Percentiles rank a stretch among this genome's conserved stretches.
phyloP scores from a whole-genome alignment of 768 basidiomycete genomes.

The Cytidiella melzeri region DNA sequence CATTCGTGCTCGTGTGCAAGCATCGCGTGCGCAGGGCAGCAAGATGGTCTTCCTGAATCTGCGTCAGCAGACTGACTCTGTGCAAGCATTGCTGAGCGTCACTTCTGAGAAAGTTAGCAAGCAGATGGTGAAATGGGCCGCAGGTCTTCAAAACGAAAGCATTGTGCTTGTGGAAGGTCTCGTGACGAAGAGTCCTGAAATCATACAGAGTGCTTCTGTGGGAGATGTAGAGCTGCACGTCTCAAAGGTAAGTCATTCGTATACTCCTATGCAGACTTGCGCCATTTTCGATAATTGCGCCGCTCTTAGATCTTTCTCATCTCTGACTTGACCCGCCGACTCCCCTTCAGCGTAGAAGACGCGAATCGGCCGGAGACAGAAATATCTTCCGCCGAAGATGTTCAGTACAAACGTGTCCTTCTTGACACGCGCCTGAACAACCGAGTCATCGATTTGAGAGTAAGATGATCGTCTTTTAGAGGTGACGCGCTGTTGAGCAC shows the following conservation, averaged over 20 bases:
- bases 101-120: conserved; percentile 79
- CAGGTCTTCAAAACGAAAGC: conserved; percentile 72
- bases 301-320: conserved; percentile 66
- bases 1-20: conserved; percentile 87
- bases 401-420: conserved; percentile 72
- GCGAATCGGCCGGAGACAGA: conserved; percentile 80
- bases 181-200: conserved; percentile 71
- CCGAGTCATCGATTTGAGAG: conserved; percentile 89
- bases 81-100: conserved; percentile 79
- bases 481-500: conserved; percentile 4
- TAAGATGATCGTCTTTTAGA: conserved; percentile 29
- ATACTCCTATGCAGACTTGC: too few species aligned
- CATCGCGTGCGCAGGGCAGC: conserved; percentile 84
- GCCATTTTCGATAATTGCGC: background rate
- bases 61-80: conserved; percentile 79
- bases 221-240: conserved; percentile 85
- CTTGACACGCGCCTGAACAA: conserved; percentile 94
- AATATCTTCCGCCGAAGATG: conserved; percentile 45
- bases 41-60: conserved; percentile 95
- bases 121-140: conserved; percentile 96
- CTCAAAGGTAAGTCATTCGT: conserved; percentile 49
- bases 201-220: conserved; percentile 89
- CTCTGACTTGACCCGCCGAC: conserved; percentile 67
- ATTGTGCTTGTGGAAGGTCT: conserved; percentile 87
- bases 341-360: conserved; percentile 93